Evolutionary conservation across 352 stramenopile species (phyloP).

Genomic region (Pythium rishiriense): DNA sequence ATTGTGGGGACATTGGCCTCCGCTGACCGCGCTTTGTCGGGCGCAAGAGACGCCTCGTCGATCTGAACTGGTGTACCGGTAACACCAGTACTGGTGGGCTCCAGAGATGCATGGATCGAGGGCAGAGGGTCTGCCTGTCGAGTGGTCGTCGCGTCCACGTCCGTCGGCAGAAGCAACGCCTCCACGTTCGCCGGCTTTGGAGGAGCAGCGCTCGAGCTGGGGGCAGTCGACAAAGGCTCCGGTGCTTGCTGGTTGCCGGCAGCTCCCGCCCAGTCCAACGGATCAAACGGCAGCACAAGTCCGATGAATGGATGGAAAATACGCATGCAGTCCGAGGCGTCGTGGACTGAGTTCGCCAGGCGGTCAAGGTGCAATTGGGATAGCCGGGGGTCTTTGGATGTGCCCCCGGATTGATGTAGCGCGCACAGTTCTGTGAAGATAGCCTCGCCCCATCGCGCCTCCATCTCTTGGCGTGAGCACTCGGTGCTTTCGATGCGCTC

Average conservation of each 20-base stretch:
- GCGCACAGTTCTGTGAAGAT: conserved; percentile 8
- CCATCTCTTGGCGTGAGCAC: conserved; percentile 25
- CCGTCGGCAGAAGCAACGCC: background rate
- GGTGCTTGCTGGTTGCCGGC: background rate
- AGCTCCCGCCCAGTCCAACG: conserved; percentile 24
- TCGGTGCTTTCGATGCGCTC: background rate
- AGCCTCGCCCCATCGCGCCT: conserved; percentile 20
- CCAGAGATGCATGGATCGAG: too few species aligned
- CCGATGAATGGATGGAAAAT: conserved; percentile 21
- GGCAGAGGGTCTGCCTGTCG: too few species aligned
- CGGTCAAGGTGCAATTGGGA: conserved; percentile 18
- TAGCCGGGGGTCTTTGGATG: background rate
- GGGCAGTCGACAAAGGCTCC: background rate
- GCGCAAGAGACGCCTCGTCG: too few species aligned
- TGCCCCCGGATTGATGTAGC: background rate
- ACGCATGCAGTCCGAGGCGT: conserved; percentile 14
- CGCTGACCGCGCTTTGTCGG: too few species aligned
- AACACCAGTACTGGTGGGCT: too few species aligned
- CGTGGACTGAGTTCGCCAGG: background rate
- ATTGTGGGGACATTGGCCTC: too few species aligned
- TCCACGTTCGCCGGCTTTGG: background rate
- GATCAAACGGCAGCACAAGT: conserved; percentile 24
- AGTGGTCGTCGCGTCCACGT: background rate
- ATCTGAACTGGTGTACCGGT: too few species aligned
- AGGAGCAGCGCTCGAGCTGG: background rate